A percentile compares a stretch with the other conserved stretches of the same genome.
phyloP scores from a whole-genome alignment of 2,329 filamentous ascomycete species.

The Grosmannia penicillata region DNA sequence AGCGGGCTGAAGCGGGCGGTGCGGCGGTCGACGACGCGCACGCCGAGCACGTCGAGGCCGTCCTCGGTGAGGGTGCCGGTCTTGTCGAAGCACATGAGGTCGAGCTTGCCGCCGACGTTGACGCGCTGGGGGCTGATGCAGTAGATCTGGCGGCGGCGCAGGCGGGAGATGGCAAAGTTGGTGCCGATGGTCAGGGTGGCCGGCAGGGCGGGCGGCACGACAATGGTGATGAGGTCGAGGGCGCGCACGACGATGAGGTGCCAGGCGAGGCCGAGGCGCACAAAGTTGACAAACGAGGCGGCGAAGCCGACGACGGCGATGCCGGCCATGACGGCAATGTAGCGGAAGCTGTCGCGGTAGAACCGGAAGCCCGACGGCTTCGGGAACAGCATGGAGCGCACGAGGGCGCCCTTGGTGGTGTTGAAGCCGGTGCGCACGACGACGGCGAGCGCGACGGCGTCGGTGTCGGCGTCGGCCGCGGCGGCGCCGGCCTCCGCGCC shows the following conservation, averaged over 20 bases:
- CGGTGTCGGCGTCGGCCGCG: conserved; percentile 40
- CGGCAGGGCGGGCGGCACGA: conserved; percentile 86
- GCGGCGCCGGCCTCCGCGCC: neutral
- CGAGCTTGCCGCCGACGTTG: conserved; percentile 89
- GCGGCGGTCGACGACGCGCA: conserved; percentile 58
- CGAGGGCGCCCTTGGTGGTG: conserved; percentile 89
- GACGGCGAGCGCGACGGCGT: conserved; percentile 82
- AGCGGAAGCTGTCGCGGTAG: conserved; percentile 92
- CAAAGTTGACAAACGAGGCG: conserved; percentile 84
- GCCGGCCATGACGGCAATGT: conserved; percentile 89
- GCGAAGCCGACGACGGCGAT: conserved; percentile 79
- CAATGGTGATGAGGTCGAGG: conserved; percentile 90
- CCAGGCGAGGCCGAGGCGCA: conserved; percentile 71
- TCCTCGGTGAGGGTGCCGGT: conserved; percentile 97
- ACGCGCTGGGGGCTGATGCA: conserved; percentile 96
- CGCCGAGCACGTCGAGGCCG: conserved; percentile 81
- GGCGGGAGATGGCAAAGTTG: conserved; percentile 76
- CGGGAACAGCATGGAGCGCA: conserved; percentile 95
- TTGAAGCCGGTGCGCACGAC: conserved; percentile 92
- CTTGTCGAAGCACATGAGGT: conserved; percentile 96
- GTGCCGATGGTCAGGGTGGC: conserved; percentile 93
- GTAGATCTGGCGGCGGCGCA: conserved; percentile 85
- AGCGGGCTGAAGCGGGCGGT: conserved; percentile 58
- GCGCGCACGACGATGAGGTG: conserved; percentile 85
- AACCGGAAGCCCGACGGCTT: conserved; percentile 98